Base-by-base conservation (phyloP, 495 filamentous ascomycete genomes). In the Penicillium roqueforti region DNA sequence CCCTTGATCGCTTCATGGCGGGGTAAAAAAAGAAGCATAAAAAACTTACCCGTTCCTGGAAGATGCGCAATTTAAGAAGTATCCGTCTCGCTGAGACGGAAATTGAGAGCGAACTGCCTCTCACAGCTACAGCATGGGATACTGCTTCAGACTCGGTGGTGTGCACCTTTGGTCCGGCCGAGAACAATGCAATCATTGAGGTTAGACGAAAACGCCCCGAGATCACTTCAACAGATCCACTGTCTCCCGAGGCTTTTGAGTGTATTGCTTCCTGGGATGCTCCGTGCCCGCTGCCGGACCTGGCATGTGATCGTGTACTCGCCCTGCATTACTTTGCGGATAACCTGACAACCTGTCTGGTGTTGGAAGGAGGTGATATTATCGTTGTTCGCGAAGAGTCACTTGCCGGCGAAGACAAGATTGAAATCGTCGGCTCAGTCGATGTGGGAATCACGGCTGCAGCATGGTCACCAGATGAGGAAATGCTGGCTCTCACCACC, bases 391-490 rank as follows among this genome's bases (percentile, higher is more conserved):
- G 83, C 47, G 91, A 95, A 65, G 82, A 89, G 46, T 84, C 88
- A 37, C 67, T 82, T n/a, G 72, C 74, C 19, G 80, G 76, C 46
- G 80, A 87, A 67, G 85, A 87, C 32, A 86, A 88, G 60, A 89
- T 97, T 56, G 93, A 96, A 68, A 97, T 97, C 55, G 78, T 96
- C 59, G 93, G 95, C 56, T 95, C 91, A 28, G 85, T 97, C 22
- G 89, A 95, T 70, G 88, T 87, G 40, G 93, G 91, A 34, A 95
- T 98, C 63, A 84, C 85, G 9, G 89, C 88, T 13, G 92, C 91
- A 37, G 83, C 83, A 54, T 98, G 93, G 93, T 95, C 93, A 13
- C 92, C 93, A 18, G 92, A 97, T 63, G 92, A 95, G 61, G 92
- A 96, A 66, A 76, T 97, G 31, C 70, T 98, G 29, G 87, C 87